Evolutionary conservation across 2,329 filamentous ascomycete species (phyloP), one percentile per base, ranked within the genome.

Genomic region (Trichophyton simii): DNA sequence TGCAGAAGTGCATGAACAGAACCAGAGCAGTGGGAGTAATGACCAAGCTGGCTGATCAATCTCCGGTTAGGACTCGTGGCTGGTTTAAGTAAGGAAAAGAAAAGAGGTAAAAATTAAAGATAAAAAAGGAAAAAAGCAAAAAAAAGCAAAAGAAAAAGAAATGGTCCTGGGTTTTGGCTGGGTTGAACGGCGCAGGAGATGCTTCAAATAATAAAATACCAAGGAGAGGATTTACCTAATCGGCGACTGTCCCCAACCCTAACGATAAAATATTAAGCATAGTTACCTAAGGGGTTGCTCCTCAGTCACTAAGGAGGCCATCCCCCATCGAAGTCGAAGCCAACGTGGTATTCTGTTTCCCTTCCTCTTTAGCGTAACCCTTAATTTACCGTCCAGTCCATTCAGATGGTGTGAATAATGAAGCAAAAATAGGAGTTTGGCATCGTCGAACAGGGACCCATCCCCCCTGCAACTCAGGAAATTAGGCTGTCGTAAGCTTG

Each of bases 401-500:
- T 54, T 54, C 50, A 54, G 18, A 20, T 31, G 50, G 25, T 25
- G 50, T 54, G 50, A 18, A 44, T 44, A 18, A 44, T 38, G 34
- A 38, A 38, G 13, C n/a, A n/a, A 54, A 25, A 54, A 54, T 31
- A 54, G 50, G 28, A 54, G 28, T 54, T 54, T 31, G 22, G 11
- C 18, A 38, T 18, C 48, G 41, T 20, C 38, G 41, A 59, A 48
- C 15, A 48, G 57, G 57, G 57, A 44, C 57, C 57, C 57, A 59
- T 59, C n/a, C 42, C 34, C 42, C 42, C n/a, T 48, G 57, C 57
- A 28, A 22, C 41, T 59, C 57, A 59, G 57, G 57, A 59, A 48
- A 59, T 59, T 59, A 48, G 25, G 57, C 15, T 42, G 25, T 59
- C 57, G 41, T 59, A 31, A 59, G 57, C 57, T 31, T 42, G 28